Base-by-base conservation (phyloP, 2,329 filamentous ascomycete species). In the Sclerotinia sclerotiorum region DNA sequence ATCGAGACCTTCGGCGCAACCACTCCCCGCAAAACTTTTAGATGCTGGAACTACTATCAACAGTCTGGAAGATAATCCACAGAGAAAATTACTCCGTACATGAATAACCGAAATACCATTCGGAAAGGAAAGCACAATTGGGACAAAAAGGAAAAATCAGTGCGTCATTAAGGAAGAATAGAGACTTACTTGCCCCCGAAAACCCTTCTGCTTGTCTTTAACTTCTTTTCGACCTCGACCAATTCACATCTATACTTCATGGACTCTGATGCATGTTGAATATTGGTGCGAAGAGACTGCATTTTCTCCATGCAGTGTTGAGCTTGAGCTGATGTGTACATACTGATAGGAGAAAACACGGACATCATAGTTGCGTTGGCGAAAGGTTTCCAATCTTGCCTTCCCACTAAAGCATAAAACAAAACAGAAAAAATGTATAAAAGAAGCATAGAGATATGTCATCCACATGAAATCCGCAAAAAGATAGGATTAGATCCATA, bases 121-220 rank as follows among this genome's bases (percentile, higher is more conserved):
- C 4, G 7, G 24, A 56, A 10, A 56, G 5, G 29, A 29, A 24
- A 2, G 7, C 10, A 17, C 11, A 35, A 27, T 21, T 7, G 27
- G 0, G 2, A 39, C 19, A 51, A 19, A n/a, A 51, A 39, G 24
- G 11, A 21, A 35, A 51, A 35, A 62, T 4, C 4, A 11, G 58
- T 21, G 15, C 32, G 35, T 19, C 3, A 13, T 39, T 15, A 49
- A 39, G 58, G 58, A 51, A 24, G n/a, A 39, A 19, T 17, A 55
- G 35, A 48, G 27, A 65, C 63, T 65, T 46, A 65, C 63, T 56
- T 48, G 27, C 29, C 51, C n/a, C 4, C 27, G 24, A n/a, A 35
- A 10, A 29, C 21, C 51, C 21, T 24, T 29, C 35, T 15, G 15
- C 10, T 35, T n/a, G 19, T 56, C 42, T 7, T 32, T 19, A 19